Base-by-base conservation (phyloP, 495 filamentous ascomycete genomes). In the Penicillium ucsense region DNA sequence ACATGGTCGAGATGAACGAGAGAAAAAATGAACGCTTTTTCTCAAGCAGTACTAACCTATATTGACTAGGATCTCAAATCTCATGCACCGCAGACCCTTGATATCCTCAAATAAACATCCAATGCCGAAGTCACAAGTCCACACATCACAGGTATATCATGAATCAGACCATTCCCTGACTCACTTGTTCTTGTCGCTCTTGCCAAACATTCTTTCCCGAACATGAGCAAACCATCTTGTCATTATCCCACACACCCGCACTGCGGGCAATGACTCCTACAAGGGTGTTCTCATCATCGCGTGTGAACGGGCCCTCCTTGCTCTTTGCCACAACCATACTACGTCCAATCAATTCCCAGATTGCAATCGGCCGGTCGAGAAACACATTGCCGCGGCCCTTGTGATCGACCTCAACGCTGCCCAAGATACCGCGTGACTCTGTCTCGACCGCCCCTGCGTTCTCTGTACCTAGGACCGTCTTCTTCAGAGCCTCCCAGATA, bases 191-290 rank as follows among this genome's bases (percentile, higher is more conserved):
- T 71, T 83, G 84, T 60, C 92, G 77, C 74, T 98, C 92, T 66
- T 97, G 84, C 92, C 92, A 98, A 32, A 98, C 75, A 55, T 89
- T 96, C 81, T 98, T 96, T 3, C 92, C 92, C 36, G 88, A 94
- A 66, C 92, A 97, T 9, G 86, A 91, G 62, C 83, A 83, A 30
- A 98, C 92, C 57, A 85, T 95, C 76, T 96, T 98, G 62, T 95
- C 89, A 60, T 98, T 97, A 63, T 96, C 90, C 92, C 92, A 97
- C 44, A 94, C 84, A 9, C 92, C 92, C 28, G 92, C 90, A 67
- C 88, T 95, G 60, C 92, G 74, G 38, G 92, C 92, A 62, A 97
- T 86, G 43, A 97, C 89, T 32, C 92, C 92, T 5, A 95, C 85
- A 36, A 95, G 68, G 31, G 88, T 91, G 59, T 94, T 81, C 42